phyloP scores from a whole-genome alignment of 225 moss, liverwort and hornwort species.

The Bryum argenteum region DNA sequence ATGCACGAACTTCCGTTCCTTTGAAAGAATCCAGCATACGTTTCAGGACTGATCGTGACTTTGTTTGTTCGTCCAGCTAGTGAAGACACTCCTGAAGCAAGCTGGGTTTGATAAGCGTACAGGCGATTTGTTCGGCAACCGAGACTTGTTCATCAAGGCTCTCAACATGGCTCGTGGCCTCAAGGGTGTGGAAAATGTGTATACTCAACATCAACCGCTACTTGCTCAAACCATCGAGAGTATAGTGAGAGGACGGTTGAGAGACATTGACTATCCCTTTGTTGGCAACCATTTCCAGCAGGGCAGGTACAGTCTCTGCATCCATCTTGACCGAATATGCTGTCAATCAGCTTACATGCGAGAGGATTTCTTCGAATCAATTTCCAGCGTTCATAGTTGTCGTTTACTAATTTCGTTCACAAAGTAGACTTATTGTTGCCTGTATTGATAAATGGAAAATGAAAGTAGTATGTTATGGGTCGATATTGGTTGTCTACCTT shows the following conservation, averaged over 20 bases:
- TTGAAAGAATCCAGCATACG: slow-evolving; percentile 20
- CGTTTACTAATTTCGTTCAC: too few species aligned
- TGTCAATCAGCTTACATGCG: too few species aligned
- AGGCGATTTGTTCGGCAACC: slow-evolving; percentile 94
- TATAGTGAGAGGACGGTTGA: slow-evolving; percentile 81
- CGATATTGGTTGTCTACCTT: too few species aligned
- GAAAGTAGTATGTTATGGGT: too few species aligned
- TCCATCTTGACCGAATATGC: neutral
- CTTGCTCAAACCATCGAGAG: slow-evolving; percentile 97
- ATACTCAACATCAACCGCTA: slow-evolving; percentile 97
- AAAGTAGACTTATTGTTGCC: too few species aligned
- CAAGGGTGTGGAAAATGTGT: slow-evolving; percentile 99
- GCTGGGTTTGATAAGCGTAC: slow-evolving; percentile 96
- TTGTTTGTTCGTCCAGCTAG: slow-evolving; percentile 61
- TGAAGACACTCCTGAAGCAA: slow-evolving; percentile 78
- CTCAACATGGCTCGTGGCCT: slow-evolving; percentile 96
- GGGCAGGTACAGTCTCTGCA: slow-evolving; percentile 64
- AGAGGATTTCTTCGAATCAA: too few species aligned
- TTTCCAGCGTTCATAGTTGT: too few species aligned
- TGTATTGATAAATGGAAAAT: too few species aligned
- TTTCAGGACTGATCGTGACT: slow-evolving; percentile 14
- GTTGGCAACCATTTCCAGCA: slow-evolving; percentile 97
- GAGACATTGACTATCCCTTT: slow-evolving; percentile 96
- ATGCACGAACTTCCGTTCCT: slow-evolving; percentile 29
- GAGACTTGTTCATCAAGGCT: slow-evolving; percentile 94